Evolutionary conservation across 2,329 filamentous ascomycete genomes (phyloP), one percentile per base, ranked within the genome.

Genomic region (Moelleriella libera): DNA sequence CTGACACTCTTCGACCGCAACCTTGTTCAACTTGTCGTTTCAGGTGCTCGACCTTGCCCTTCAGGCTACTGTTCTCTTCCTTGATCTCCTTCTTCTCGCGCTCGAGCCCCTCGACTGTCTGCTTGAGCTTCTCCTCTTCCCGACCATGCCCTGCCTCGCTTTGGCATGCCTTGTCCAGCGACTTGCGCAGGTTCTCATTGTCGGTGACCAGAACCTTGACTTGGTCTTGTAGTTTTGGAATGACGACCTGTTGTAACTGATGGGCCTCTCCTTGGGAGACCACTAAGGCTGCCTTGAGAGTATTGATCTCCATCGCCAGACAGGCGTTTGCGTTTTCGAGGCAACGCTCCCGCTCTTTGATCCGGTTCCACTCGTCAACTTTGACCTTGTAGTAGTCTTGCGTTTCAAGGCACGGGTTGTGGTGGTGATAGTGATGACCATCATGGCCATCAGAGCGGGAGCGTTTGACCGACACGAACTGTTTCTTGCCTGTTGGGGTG

Each of bases 401-500:
- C 49, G 30, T 31, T 2, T 60, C 56, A 21, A 21, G 21, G 21
- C 32, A 12, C 12, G 32, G 32, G 47, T 52, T 48, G 49, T 56
- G 58, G 48, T 58, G 54, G 45, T 60, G 59, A 44, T 58, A 57
- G 39, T 59, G 60, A 42, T 54, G 55, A 46, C 60, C 57, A 43
- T 60, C 55, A 40, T 63, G 56, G 43, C 51, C 48, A 21, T 65
- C 60, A 3, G 65, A 66, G 48, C 59, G 60, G 14, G 65, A 66
- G 47, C 64, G 62, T 54, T 67, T 68, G 58, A 68, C 52, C 42
- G 61, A 57, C 29, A 69, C 64, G 47, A 64, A 64, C 48, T 66
- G 64, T 31, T 57, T 55, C 37, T 55, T 58, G 14, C 64, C 66
- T 10, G 58, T 55, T 9, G 62, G 52, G 6, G 56, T 54, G 11